Base-by-base conservation (phyloP, 2,329 filamentous ascomycete genomes). In the Alternaria infectoria region DNA sequence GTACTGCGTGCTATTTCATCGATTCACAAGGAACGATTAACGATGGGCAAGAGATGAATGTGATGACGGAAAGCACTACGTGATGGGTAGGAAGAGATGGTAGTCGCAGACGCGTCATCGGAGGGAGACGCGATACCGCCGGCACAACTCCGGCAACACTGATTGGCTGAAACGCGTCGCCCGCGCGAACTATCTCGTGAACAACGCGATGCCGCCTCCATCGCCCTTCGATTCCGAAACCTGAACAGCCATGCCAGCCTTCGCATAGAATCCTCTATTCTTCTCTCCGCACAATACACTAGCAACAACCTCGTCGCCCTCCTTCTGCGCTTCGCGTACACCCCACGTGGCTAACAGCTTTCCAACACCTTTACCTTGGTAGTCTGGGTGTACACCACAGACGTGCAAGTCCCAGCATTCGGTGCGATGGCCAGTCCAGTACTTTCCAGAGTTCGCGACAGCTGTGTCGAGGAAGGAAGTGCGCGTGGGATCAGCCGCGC, bases 331-430 rank as follows among this genome's bases (percentile, higher is more conserved):
- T n/a, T 79, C 70, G 8, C 74, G 60, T 2, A 75, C 76, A 7
- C 81, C 80, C 77, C 79, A 83, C 21, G 74, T 67, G 28, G 82
- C 72, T 26, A 83, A 69, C 36, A 80, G 68, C 32, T 71, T 73
- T 2, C 80, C 81, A 2, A 77, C 71, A 4, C 81, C 81, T 32
- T 77, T 76, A 4, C 74, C 70, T 47, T 81, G 77, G 46, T 76
- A 77, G 1, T 74, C 70, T 2, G 81, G 81, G 57, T 75, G 61
- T 13, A 77, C 69, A 11, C 74, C 74, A 43, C 74, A 77, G 1
- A 75, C 72, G 57, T 74, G 64, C 26, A 76, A 28, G 40, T 76
- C 74, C 69, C 71, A 75, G 40, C 74, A 75, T 36, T 75, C 72
- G 0, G 70, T 30, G 8, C 69, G 70, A 17, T 73, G 54, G 4